A percentile compares a stretch with the other conserved stretches of the same genome.
Evolutionary conservation across 768 basidiomycete genomes (phyloP).

Genomic region (Lactarius trivialis): DNA sequence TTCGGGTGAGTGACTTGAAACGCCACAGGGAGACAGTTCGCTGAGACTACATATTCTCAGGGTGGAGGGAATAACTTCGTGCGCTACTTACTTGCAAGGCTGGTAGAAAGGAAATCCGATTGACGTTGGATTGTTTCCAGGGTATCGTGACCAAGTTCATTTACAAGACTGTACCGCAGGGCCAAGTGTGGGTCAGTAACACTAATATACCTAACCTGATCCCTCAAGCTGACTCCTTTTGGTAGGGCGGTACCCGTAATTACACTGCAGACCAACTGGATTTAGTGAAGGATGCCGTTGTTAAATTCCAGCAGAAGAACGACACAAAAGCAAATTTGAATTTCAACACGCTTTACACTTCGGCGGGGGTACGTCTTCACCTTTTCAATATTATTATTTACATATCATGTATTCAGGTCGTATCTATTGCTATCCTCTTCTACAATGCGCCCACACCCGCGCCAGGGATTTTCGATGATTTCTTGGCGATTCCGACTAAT

Average conservation of each 20-base stretch:
- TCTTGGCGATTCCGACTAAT: conserved; percentile 15
- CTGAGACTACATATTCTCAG: background rate
- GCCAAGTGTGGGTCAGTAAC: background rate
- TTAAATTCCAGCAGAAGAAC: conserved; percentile 2
- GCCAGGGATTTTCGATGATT: conserved; percentile 19
- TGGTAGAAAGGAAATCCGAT: too few species aligned
- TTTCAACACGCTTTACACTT: background rate
- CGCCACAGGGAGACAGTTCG: background rate
- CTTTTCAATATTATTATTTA: background rate
- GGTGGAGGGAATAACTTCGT: conserved; percentile 19
- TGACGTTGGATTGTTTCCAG: background rate
- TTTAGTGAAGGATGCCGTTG: background rate
- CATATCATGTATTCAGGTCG: too few species aligned
- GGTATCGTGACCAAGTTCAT: conserved; percentile 5
- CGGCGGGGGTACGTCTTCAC: background rate
- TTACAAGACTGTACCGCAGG: conserved; percentile 4
- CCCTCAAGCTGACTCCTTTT: background rate
- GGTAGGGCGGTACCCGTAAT: background rate
- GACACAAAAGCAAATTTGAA: background rate
- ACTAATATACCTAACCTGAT: background rate
- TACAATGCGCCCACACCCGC: too few species aligned
- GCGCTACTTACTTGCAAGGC: background rate
- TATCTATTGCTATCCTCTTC: too few species aligned
- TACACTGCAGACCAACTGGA: background rate
- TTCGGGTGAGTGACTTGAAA: conserved; percentile 6